Evolutionary conservation across 306 rosid genomes (phyloP).

Genomic region (Crotalaria pallida): DNA sequence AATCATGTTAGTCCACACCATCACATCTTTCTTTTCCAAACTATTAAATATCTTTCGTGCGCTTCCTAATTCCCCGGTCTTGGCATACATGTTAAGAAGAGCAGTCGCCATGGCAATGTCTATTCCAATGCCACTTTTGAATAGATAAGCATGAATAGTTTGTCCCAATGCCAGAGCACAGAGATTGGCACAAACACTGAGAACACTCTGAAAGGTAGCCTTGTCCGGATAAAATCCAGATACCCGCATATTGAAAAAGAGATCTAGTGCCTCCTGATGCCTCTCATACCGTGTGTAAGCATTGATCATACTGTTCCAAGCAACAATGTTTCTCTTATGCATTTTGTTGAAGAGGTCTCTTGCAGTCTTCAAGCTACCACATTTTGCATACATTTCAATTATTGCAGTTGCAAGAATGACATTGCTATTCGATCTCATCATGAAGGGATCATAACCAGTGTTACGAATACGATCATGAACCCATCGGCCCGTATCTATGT

Average conservation of each 20-base stretch:
- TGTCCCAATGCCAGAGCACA: constrained; percentile 55
- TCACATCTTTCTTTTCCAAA: constrained; percentile 57
- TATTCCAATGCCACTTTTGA: constrained; percentile 32
- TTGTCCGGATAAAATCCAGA: constrained; percentile 44
- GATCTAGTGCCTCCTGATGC: constrained; percentile 39
- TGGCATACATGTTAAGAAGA: constrained; percentile 64
- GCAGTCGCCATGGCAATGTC: constrained; percentile 58
- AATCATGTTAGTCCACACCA: constrained; percentile 74
- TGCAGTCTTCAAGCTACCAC: constrained; percentile 61
- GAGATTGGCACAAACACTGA: constrained; percentile 45
- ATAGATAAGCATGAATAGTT: constrained; percentile 48
- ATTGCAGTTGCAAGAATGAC: constrained; percentile 64
- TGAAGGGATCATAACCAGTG: constrained; percentile 62
- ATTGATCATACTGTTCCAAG: constrained; percentile 63
- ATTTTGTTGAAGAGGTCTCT: constrained; percentile 54
- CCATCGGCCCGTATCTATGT: constrained; percentile 51
- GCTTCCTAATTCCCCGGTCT: constrained; percentile 52
- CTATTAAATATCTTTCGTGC: constrained; percentile 42
- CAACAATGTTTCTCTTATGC: constrained; percentile 52
- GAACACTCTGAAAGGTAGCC: constrained; percentile 48
- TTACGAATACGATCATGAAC: constrained; percentile 39
- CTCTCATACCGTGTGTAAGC: constrained; percentile 56
- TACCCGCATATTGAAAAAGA: constrained; percentile 38
- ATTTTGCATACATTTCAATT: constrained; percentile 72
- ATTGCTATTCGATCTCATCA: constrained; percentile 20